These are phyloP conservation scores for Fusarium paranaense DNA, from an alignment of 2,329 filamentous ascomycete species.

Conservation along the genomic window DNA sequence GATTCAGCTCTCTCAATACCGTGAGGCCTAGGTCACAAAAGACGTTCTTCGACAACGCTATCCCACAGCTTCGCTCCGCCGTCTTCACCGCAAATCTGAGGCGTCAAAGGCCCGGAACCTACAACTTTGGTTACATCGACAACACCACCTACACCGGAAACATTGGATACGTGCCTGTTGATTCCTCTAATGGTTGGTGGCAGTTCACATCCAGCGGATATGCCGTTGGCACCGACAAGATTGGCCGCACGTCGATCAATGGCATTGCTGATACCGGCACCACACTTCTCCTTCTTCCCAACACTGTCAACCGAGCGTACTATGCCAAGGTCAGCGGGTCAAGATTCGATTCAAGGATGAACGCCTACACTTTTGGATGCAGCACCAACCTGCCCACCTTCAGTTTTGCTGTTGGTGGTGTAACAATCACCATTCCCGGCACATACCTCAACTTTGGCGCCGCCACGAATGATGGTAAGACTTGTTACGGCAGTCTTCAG, in stretches of 20 bases:
- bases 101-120: conserved; percentile 66
- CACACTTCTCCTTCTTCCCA: conserved; percentile 71
- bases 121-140: conserved; percentile 81
- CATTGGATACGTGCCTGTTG: conserved; percentile 71
- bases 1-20: conserved; percentile 57
- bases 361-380: conserved; percentile 63
- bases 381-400: conserved; percentile 59
- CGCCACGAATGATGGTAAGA: conserved; percentile 52
- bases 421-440: conserved; percentile 68
- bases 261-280: conserved; percentile 71
- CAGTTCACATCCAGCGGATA: conserved; percentile 57
- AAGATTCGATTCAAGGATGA: conserved; percentile 51
- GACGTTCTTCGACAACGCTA: conserved; percentile 56
- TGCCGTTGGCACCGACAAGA: conserved; percentile 47
- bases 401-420: conserved; percentile 67
- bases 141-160: conserved; percentile 69
- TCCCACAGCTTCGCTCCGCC: conserved; percentile 21
- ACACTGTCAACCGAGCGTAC: conserved; percentile 61
- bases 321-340: conserved; percentile 61
- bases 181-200: conserved; percentile 73
- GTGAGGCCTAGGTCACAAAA: conserved; percentile 54
- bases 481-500: conserved; percentile 78
- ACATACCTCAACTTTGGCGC: conserved; percentile 66
- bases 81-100: conserved; percentile 79
- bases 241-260: conserved; percentile 43